Evolutionary conservation across 2,329 filamentous ascomycete genomes (phyloP), one percentile per base, ranked within the genome.

Genomic region (Aspergillus pseudoterreus): DNA sequence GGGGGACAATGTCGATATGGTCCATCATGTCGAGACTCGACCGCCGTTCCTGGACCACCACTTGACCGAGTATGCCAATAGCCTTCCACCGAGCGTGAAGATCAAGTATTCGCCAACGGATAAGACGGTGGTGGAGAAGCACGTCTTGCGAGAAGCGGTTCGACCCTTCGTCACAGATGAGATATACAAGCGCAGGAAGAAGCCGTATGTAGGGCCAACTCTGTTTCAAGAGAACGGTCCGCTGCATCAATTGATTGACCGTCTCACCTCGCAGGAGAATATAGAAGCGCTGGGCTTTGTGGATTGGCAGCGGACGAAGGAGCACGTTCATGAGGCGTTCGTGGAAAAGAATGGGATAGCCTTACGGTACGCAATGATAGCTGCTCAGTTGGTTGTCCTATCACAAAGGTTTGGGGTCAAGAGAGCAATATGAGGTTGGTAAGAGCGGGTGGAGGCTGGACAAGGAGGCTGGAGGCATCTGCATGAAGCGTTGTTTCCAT

Each of bases 361-460:
- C 4, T 72, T 78, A 58, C 62, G 75, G 32, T 57, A 64, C 30
- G 63, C 72, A 11, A 62, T 76, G 15, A 63, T 67, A 24, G 59
- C 75, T 6, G 74, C 67, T 4, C 67, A 73, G 42, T 78, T 74
- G 70, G 71, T 80, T 4, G 69, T 75, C n/a, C 48, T 80, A 8
- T 64, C 65, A 4, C 59, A 73, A 59, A 61, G 71, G 36, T 78
- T 80, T 51, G 70, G 69, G 2, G 66, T 80, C 2, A 24, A 33
- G 8, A 45, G 14, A 35, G 43, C 43, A 12, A 45, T 30, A 11
- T 68, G 53, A 94, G 81, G 0, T 80, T 84, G 3, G 88, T 88
- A 0, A 95, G 78, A 15, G 94, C 84, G 10, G 3, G 6, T 11
- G 6, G 3, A 30, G 27, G 3, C 10, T 30, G 27, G 27, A 11